Conservation (phyloP, 2,329 filamentous ascomycete species). For the Beauveria pseudobassiana region DNA sequence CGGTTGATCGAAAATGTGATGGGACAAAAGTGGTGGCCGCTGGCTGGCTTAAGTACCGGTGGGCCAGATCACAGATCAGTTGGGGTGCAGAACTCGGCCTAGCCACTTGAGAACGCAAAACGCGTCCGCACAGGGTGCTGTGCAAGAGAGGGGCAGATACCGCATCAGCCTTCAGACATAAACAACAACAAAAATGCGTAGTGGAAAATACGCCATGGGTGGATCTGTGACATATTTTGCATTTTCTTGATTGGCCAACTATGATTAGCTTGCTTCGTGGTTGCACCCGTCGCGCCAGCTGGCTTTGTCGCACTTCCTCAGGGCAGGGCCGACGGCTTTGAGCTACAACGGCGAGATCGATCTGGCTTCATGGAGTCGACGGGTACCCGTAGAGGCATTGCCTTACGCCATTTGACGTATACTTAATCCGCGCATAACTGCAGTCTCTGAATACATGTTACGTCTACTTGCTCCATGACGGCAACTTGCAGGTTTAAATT, state of each 20-base stretch:
- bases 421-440: too few species aligned
- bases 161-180: conserved; percentile 9
- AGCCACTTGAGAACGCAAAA: neutral
- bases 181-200: conserved; percentile 10
- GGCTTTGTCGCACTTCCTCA: neutral
- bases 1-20: conserved; percentile 13
- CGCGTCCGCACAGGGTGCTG: neutral
- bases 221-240: conserved; percentile 6
- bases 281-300: too few species aligned
- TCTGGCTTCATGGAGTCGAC: neutral
- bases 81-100: conserved; percentile 9
- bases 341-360: neutral
- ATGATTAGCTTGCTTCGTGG: neutral
- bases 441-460: too few species aligned
- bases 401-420: too few species aligned
- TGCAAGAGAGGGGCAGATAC: neutral
- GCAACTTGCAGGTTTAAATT: too few species aligned
- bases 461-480: too few species aligned
- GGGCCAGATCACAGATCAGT: conserved; percentile 31
- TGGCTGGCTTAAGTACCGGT: conserved; percentile 31
- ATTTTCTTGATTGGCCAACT: conserved; percentile 10
- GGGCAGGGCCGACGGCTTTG: neutral
- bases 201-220: neutral
- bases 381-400: neutral
- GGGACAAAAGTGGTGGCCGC: conserved; percentile 21